A percentile compares a stretch with the other conserved stretches of the same genome.
Conservation (phyloP, 345 rosid species). For the Eucalyptus erythrocorys region DNA sequence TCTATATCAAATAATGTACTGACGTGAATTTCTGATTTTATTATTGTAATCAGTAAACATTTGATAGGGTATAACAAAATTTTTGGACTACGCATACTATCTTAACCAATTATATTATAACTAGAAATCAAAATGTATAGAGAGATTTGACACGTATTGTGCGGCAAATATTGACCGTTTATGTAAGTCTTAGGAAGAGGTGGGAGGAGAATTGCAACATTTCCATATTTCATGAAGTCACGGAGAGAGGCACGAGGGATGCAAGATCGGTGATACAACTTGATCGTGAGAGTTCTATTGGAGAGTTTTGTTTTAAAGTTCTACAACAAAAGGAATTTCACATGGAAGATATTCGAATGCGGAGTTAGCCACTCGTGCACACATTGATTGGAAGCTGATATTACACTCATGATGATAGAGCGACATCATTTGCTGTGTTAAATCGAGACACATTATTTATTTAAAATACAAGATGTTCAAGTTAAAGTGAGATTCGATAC, state of each 20-base stretch:
- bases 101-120: too few species aligned
- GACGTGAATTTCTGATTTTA: too few species aligned
- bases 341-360: neutral
- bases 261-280: neutral
- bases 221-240: neutral
- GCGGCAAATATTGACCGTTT: neutral
- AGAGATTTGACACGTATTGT: neutral
- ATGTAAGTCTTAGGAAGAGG: neutral
- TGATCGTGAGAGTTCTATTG: neutral
- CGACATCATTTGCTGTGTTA: neutral
- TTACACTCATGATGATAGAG: neutral
- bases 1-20: too few species aligned
- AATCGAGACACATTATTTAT: accelerated
- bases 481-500: neutral
- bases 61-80: too few species aligned
- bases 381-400: neutral
- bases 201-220: neutral
- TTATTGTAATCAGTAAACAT: too few species aligned
- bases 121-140: too few species aligned
- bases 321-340: neutral
- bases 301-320: too few species aligned
- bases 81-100: too few species aligned
- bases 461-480: accelerated
- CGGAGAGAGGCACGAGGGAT: neutral
- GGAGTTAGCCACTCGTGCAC: neutral